Percentiles rank a stretch among this genome's conserved stretches.
Evolutionary conservation across 2,329 filamentous ascomycete species (phyloP).

Genomic region (Trichophyton benhamiae): DNA sequence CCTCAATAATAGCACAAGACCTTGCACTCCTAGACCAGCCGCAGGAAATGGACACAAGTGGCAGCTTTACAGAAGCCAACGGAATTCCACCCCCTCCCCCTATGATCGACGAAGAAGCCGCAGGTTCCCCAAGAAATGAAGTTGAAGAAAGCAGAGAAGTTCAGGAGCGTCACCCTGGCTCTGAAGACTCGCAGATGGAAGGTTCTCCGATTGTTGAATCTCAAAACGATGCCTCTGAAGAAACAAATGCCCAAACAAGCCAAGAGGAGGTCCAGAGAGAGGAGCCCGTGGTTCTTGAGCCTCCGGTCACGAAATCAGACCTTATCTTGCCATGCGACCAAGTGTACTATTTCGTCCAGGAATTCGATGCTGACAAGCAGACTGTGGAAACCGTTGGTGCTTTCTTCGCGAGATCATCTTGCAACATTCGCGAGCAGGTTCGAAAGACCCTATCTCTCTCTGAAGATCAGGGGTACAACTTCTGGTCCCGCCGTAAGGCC

Average conservation of each 20-base stretch:
- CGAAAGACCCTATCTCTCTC: constrained; percentile 29
- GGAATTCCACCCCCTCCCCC: neutral
- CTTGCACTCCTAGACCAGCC: constrained; percentile 16
- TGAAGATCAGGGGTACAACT: constrained; percentile 29
- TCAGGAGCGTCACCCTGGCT: neutral
- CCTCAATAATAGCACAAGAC: constrained; percentile 22
- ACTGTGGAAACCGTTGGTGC: constrained; percentile 29
- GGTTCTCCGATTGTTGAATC: constrained; percentile 3
- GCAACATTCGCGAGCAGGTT: constrained; percentile 30
- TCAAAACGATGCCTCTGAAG: neutral
- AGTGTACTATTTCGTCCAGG: constrained; percentile 39
- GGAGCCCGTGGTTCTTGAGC: neutral
- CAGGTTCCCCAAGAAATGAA: neutral
- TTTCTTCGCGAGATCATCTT: constrained; percentile 31
- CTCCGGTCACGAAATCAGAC: neutral
- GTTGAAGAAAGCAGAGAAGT: neutral
- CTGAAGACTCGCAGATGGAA: constrained; percentile 3
- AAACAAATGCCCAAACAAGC: neutral
- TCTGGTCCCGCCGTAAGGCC: constrained; percentile 33
- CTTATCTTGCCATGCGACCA: constrained; percentile 15
- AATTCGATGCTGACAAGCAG: constrained; percentile 41
- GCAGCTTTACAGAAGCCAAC: neutral
- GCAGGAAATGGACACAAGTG: constrained; percentile 3
- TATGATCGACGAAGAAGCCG: neutral
- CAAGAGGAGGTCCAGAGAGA: neutral